Evolutionary conservation across 179 eudicot genomes (phyloP), one percentile per base, ranked within the genome.

Genomic region (Silene noctiflora): DNA sequence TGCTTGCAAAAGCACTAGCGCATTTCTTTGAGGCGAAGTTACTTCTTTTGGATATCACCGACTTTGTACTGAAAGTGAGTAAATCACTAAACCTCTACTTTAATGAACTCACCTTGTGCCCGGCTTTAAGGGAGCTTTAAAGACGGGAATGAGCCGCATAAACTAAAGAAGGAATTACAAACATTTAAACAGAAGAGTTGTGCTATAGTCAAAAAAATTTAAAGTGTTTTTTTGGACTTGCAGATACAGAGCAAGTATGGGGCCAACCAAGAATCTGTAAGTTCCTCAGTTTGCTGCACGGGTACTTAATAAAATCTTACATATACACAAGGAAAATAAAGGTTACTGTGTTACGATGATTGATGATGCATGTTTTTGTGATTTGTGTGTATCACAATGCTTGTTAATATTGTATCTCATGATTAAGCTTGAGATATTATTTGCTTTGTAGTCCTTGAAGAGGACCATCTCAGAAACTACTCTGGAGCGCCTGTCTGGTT

Each of bases 241-340:
- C 91, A 94, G 98, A 86, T 92, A 83, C 97, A 89, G 85, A 82
- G 91, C 89, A 94, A 94, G 86, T 92, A 87, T 77, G 96, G 96
- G 17, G 65, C 80, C 81, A 90, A 67, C 76, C 88, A 85, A 71
- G 94, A 89, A 73, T 79, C 93, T 3, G 98, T 92, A 85, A 86
- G 97, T 79, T 63, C 56, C 66, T 25, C 4, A 1, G 3, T 22
- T 20, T 12, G 4, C 20, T 59, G 29, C 66, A 60, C 21, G 53
- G 21, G 20, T 74, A 6, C 8, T 51, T 68, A 16, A 4, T 9
- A 25, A 44, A 6, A 19, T 22, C 51, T 51, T 46, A 21, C 12
- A 58, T 72, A 0, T 27, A 64, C 60, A 24, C 13, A 62, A n/a
- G 77, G 61, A 58, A 19, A 6, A 35, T 27, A 3, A 3, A 16